A percentile compares a stretch with the other conserved stretches of the same genome.
These are phyloP conservation scores for Oxyria digyna DNA, from an alignment of 148 eudicot species.

Conservation along the genomic window DNA sequence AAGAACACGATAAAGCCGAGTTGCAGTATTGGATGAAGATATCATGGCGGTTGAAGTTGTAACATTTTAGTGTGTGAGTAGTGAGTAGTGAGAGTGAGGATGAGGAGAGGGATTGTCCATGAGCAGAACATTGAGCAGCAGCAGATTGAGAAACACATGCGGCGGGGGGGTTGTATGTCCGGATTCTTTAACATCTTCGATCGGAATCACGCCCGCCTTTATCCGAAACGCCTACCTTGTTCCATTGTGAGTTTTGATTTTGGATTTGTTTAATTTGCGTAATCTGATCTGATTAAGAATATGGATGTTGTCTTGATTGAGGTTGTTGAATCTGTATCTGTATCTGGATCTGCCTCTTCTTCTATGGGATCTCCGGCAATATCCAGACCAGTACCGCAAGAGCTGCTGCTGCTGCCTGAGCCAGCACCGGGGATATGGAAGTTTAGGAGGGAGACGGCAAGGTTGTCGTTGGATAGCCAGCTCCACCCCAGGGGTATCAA, in stretches of 20 bases:
- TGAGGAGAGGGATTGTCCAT: constrained; percentile 30
- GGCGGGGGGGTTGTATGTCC: constrained; percentile 79
- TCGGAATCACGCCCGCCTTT: constrained; percentile 61
- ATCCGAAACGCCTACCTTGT: constrained; percentile 14
- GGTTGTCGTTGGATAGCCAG: constrained; percentile 81
- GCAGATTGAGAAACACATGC: constrained; percentile 62
- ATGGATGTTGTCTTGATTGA: constrained; percentile 14
- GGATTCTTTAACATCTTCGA: constrained; percentile 81
- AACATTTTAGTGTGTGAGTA: constrained; percentile 6
- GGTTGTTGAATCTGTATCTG: constrained; percentile 25
- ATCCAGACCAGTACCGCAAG: neutral
- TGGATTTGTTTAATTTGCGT: neutral
- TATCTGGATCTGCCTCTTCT: constrained; percentile 33
- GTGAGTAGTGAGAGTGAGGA: neutral
- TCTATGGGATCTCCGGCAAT: constrained; percentile 7
- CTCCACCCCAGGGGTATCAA: constrained; percentile 53
- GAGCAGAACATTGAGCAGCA: constrained; percentile 46
- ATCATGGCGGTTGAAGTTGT: constrained; percentile 14
- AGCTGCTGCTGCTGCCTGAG: neutral
- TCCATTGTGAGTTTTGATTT: constrained; percentile 6
- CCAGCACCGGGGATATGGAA: constrained; percentile 49
- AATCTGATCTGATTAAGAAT: neutral
- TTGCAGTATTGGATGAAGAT: constrained; percentile 1
- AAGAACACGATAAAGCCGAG: constrained; percentile 51
- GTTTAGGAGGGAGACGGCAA: constrained; percentile 62